Evolutionary conservation across 129 eudicot genomes (phyloP).

Genomic region (Tagetes erecta): DNA sequence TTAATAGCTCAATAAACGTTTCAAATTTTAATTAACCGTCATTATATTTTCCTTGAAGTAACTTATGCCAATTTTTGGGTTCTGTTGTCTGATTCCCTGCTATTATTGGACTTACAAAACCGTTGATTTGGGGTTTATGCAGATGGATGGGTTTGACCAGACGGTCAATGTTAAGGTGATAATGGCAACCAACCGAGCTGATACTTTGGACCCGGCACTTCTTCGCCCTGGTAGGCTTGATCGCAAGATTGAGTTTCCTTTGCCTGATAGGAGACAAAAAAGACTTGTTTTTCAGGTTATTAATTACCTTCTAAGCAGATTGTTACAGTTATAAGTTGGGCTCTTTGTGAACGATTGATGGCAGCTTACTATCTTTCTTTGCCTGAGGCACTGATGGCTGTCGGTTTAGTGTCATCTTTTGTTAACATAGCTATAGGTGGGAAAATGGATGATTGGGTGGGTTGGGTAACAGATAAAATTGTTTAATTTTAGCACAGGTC

Average conservation of each 20-base stretch:
- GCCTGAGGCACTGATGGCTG: constrained; percentile 2
- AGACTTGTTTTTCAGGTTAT: constrained; percentile 51
- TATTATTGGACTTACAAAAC: not conserved
- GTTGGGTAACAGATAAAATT: not conserved
- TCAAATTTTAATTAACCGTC: too few species aligned
- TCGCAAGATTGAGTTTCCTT: constrained; percentile 79
- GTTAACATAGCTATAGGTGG: not conserved
- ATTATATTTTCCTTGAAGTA: not conserved
- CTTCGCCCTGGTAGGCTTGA: constrained; percentile 83
- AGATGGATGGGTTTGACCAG: constrained; percentile 96
- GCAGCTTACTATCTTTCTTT: not conserved
- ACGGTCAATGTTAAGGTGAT: constrained; percentile 86
- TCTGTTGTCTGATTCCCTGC: not conserved
- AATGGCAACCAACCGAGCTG: constrained; percentile 80
- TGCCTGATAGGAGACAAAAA: constrained; percentile 78
- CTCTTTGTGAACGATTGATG: not conserved
- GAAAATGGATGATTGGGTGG: not conserved
- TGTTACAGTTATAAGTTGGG: not conserved
- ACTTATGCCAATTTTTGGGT: not conserved
- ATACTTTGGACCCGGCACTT: constrained; percentile 76
- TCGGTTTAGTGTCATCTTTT: not conserved
- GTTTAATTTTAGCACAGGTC: not conserved
- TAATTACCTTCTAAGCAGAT: not conserved
- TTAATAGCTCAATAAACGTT: not conserved
- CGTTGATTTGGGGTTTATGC: constrained; percentile 27